These are phyloP conservation scores for Eurotiales sp. DNA, from an alignment of 2,329 filamentous ascomycete species.

Conservation along the genomic window DNA sequence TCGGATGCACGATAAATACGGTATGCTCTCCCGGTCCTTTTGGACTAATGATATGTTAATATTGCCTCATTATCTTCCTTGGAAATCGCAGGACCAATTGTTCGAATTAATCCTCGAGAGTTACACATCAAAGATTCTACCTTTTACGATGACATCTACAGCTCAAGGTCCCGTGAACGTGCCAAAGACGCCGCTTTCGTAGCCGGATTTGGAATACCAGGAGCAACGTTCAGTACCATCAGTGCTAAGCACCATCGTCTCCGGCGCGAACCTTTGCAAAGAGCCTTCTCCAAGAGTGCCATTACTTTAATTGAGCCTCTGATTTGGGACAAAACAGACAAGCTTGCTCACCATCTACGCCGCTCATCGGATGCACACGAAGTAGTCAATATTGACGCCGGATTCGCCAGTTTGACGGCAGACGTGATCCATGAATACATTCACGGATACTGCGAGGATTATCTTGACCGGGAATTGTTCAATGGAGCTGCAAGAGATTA, in stretches of 20 bases:
- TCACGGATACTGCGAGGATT: conserved; percentile 33
- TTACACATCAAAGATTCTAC: conserved; percentile 32
- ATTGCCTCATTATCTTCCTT: too few relatives aligned
- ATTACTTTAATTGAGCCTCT: conserved; percentile 35
- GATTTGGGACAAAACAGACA: conserved; percentile 32
- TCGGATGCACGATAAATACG: conserved; percentile 33
- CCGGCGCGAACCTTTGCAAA: conserved; percentile 22
- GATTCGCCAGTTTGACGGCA: conserved; percentile 28
- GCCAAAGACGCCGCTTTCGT: conserved; percentile 25
- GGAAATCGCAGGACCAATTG: conserved; percentile 26
- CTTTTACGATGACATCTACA: conserved; percentile 34
- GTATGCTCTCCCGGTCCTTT: conserved; percentile 17
- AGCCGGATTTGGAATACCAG: conserved; percentile 17
- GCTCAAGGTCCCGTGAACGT: conserved; percentile 21
- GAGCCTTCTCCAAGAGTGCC: conserved; percentile 29
- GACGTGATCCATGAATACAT: conserved; percentile 39
- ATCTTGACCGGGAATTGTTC: too few relatives aligned
- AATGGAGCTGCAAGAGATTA: conserved; percentile 24
- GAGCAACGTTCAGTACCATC: conserved; percentile 21
- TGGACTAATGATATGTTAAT: neutral
- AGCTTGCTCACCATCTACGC: conserved; percentile 25
- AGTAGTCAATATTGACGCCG: conserved; percentile 23
- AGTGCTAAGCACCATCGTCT: conserved; percentile 23
- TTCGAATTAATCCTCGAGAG: conserved; percentile 32
- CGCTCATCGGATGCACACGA: conserved; percentile 16